Conservation (phyloP, 1,139 yeast species). For the Meyerozyma elateridarum region DNA sequence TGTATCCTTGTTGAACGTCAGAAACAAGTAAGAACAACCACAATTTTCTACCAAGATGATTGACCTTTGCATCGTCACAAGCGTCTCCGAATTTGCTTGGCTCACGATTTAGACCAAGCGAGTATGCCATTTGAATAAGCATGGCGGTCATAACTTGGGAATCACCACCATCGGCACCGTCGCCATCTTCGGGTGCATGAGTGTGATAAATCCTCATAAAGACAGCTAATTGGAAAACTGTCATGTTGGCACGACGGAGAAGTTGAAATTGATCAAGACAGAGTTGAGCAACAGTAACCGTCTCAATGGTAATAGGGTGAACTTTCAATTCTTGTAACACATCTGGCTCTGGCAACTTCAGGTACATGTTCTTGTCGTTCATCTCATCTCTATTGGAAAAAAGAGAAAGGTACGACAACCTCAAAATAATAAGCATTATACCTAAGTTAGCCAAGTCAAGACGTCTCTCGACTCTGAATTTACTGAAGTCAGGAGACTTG, state of each 20-base stretch:
- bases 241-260: conserved; percentile 19
- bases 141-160: conserved; percentile 41
- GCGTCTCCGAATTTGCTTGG: conserved; percentile 30
- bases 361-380: conserved; percentile 23
- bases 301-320: conserved; percentile 45
- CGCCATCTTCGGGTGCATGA: conserved; percentile 50
- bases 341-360: conserved; percentile 18
- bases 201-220: conserved; percentile 41
- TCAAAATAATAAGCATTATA: conserved; percentile 33
- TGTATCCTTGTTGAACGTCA: conserved; percentile 25
- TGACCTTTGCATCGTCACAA: conserved; percentile 21
- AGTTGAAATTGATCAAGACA: conserved; percentile 44
- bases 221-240: conserved; percentile 30
- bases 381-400: conserved; percentile 27
- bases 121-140: conserved; percentile 44
- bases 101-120: conserved; percentile 52
- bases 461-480: conserved; percentile 27
- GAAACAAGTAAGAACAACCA: conserved; percentile 44
- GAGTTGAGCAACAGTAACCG: conserved; percentile 44
- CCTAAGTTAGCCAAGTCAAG: conserved; percentile 47
- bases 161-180: conserved; percentile 45
- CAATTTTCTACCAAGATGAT: conserved; percentile 45
- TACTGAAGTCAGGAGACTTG: conserved; percentile 5
- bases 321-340: conserved; percentile 31
- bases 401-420: conserved; percentile 37